Evolutionary conservation across 2,329 filamentous ascomycete species (phyloP).

Genomic region (Fusarium pseudograminearum): DNA sequence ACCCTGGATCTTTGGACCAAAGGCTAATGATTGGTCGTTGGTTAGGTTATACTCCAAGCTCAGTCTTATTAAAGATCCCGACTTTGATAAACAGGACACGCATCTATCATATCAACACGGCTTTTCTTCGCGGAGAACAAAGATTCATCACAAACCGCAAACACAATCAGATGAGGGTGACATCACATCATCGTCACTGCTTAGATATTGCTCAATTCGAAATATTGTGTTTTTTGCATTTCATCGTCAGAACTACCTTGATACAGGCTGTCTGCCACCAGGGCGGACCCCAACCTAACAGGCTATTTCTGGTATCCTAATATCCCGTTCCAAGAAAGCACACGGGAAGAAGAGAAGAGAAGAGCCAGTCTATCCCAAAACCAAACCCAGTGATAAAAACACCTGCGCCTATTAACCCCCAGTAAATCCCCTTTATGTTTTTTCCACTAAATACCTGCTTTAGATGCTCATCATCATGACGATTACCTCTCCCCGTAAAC

Average conservation of each 20-base stretch:
- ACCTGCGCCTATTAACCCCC: conserved; percentile 28
- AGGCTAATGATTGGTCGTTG: conserved; percentile 33
- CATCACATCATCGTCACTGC: neutral
- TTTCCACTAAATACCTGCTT: conserved; percentile 32
- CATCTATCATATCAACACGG: neutral
- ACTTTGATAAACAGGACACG: neutral
- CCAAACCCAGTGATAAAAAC: conserved; percentile 9
- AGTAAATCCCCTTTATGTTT: conserved; percentile 18
- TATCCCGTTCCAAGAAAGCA: conserved; percentile 23
- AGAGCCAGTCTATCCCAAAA: conserved; percentile 37
- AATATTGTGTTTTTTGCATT: neutral
- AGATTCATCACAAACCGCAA: neutral
- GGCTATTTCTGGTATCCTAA: conserved; percentile 8
- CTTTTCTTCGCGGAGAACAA: neutral
- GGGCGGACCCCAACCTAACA: conserved; percentile 11
- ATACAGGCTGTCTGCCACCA: conserved; percentile 6
- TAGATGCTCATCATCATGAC: conserved; percentile 38
- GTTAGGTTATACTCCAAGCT: conserved; percentile 4
- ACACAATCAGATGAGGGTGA: neutral
- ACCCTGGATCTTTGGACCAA: neutral
- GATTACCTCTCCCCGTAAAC: conserved; percentile 20
- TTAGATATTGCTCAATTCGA: neutral
- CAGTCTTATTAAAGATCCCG: neutral
- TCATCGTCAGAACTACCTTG: conserved; percentile 6
- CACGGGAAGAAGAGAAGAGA: conserved; percentile 25